Evolutionary conservation across 305 asterid genomes (phyloP).

Genomic region (Solanum hybrid): DNA sequence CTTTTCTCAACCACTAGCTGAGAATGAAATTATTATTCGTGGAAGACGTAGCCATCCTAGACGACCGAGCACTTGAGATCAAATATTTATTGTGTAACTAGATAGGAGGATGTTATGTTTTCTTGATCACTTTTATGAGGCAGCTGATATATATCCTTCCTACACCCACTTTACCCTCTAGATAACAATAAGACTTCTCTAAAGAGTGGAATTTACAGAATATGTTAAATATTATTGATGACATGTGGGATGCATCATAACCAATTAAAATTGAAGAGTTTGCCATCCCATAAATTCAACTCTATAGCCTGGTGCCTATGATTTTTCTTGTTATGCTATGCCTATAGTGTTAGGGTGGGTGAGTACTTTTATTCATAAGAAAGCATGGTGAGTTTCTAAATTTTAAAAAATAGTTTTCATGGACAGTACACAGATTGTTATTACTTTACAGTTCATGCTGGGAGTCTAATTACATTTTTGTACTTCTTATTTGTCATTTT

Average conservation of each 20-base stretch:
- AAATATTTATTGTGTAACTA: background rate
- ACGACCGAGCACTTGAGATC: background rate
- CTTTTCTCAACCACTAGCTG: background rate
- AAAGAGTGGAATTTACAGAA: background rate
- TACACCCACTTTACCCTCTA: background rate
- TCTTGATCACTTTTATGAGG: background rate
- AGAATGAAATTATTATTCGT: background rate
- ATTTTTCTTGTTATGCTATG: too few species aligned
- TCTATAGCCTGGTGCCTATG: background rate
- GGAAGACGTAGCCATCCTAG: background rate
- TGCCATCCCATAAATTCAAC: background rate
- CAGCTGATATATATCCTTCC: background rate
- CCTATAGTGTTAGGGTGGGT: background rate
- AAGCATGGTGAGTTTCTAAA: background rate
- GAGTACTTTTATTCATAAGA: background rate
- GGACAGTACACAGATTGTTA: background rate
- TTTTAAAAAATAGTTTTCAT: background rate
- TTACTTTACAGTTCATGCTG: background rate
- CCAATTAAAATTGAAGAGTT: background rate
- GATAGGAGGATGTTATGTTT: background rate
- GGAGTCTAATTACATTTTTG: background rate
- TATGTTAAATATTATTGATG: background rate
- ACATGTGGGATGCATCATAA: background rate
- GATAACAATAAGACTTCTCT: background rate
- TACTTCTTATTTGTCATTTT: conserved; percentile 4